These are phyloP conservation scores for Fusarium burgessii DNA, from an alignment of 2,329 filamentous ascomycete species.

Conservation along the genomic window DNA sequence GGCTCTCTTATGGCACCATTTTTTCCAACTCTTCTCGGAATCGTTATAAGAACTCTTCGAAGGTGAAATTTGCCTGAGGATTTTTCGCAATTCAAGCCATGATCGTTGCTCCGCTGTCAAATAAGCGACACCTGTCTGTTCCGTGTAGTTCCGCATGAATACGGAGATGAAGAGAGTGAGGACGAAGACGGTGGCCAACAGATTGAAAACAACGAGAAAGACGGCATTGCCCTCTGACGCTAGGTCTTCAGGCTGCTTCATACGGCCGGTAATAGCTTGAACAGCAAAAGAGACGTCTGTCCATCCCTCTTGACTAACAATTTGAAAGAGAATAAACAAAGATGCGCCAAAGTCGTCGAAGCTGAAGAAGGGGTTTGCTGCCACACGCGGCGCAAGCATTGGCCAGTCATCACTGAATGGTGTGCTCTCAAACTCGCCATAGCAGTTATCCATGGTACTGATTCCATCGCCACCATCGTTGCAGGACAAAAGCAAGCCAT, in stretches of 20 bases:
- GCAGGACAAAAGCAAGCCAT: conserved; percentile 81
- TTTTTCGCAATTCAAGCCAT: conserved; percentile 94
- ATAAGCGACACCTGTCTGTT: conserved; percentile 97
- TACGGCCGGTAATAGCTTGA: conserved; percentile 82
- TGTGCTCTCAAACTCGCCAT: conserved; percentile 81
- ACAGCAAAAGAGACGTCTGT: conserved; percentile 89
- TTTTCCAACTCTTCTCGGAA: conserved; percentile 81
- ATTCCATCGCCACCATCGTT: conserved; percentile 72
- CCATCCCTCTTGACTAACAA: conserved; percentile 99
- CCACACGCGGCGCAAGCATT: conserved; percentile 84
- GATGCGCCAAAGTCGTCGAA: conserved; percentile 97
- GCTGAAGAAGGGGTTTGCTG: conserved; percentile 84
- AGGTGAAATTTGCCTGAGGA: conserved; percentile 91
- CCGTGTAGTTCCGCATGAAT: conserved; percentile 99
- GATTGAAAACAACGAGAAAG: conserved; percentile 97
- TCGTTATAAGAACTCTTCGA: conserved; percentile 91
- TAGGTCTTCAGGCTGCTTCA: conserved; percentile 77
- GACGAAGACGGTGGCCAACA: conserved; percentile 95
- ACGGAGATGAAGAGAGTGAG: conserved; percentile 98
- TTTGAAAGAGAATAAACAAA: conserved; percentile 96
- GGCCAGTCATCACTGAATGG: conserved; percentile 83
- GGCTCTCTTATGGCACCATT: conserved; percentile 94
- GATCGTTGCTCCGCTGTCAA: conserved; percentile 95
- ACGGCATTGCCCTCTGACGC: conserved; percentile 85
- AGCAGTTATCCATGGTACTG: conserved; percentile 76